Conservation (phyloP, 2,329 filamentous ascomycete species). For the Chrysoporthe puriensis region DNA sequence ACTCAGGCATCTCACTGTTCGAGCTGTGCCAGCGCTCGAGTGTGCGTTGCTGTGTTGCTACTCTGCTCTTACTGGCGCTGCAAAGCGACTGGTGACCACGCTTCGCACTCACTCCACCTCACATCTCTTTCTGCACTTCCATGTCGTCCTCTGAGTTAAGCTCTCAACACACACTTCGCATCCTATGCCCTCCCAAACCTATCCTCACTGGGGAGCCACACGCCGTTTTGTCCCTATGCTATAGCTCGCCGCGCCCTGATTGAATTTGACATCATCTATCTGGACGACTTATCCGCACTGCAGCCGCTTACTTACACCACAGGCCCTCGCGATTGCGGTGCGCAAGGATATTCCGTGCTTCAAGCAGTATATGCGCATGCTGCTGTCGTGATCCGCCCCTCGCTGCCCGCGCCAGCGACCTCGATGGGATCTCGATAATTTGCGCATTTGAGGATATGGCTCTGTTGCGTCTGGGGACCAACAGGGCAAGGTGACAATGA, state of each 20-base stretch:
- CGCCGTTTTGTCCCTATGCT: slow-evolving; percentile 12
- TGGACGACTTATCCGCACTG: neutral
- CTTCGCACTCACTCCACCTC: slow-evolving; percentile 5
- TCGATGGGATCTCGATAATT: slow-evolving; percentile 26
- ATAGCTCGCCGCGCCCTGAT: slow-evolving; percentile 8
- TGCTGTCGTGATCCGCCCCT: slow-evolving; percentile 1
- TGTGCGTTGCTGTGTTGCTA: slow-evolving; percentile 1
- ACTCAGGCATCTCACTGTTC: neutral
- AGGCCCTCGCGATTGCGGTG: neutral
- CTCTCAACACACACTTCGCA: neutral
- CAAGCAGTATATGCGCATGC: neutral
- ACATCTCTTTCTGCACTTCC: neutral
- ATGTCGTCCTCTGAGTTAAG: neutral
- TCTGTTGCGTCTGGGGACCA: slow-evolving; percentile 26
- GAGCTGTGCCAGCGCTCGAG: neutral
- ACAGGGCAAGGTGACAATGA: slow-evolving; percentile 56
- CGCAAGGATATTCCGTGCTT: neutral
- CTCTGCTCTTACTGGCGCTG: slow-evolving; percentile 3
- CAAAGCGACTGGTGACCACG: neutral
- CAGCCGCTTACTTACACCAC: neutral
- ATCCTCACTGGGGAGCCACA: neutral
- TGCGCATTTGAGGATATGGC: slow-evolving; percentile 27
- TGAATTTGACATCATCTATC: neutral
- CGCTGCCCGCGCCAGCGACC: slow-evolving; percentile 17
- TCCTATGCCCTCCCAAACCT: neutral